phyloP scores from a whole-genome alignment of 495 filamentous ascomycete genomes.

The Aspergillus homomorphus region DNA sequence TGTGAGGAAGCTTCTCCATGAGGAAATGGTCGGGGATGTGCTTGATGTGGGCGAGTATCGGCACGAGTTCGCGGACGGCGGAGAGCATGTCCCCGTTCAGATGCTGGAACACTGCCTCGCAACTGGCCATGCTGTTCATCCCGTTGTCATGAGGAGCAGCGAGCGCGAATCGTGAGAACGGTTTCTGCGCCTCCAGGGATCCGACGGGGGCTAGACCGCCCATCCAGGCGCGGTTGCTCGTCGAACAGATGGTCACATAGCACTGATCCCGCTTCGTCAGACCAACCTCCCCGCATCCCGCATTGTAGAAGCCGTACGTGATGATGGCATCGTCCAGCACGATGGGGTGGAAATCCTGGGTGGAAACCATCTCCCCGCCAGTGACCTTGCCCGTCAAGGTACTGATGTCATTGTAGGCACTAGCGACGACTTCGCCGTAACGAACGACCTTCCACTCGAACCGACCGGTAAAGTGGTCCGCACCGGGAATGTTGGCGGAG shows the following conservation, averaged over 20 bases:
- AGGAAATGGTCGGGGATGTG: constrained; percentile 33
- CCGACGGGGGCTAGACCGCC: constrained; percentile 38
- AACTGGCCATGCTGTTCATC: constrained; percentile 53
- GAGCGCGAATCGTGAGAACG: constrained; percentile 46
- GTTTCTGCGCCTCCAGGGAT: constrained; percentile 38
- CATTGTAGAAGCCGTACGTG: constrained; percentile 53
- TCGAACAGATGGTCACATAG: constrained; percentile 45
- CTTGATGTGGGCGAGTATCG: constrained; percentile 23
- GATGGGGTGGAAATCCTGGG: constrained; percentile 8
- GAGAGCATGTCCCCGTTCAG: constrained; percentile 37
- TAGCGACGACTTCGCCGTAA: constrained; percentile 1
- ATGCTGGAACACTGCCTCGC: constrained; percentile 34
- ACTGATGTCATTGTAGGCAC: constrained; percentile 7
- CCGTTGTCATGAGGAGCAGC: constrained; percentile 49
- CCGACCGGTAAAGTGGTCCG: constrained; percentile 5
- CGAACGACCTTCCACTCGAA: constrained; percentile 7
- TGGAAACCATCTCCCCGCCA: constrained; percentile 5
- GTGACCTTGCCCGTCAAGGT: constrained; percentile 3
- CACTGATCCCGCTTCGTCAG: constrained; percentile 50
- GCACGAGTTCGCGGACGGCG: constrained; percentile 28
- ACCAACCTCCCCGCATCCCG: constrained; percentile 40
- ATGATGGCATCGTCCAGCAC: constrained; percentile 30
- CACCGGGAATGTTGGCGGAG: constrained; percentile 3
- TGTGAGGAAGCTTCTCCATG: constrained; percentile 43
- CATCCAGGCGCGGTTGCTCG: constrained; percentile 46